Percentiles rank a stretch among this genome's conserved stretches.
Conservation (phyloP, 225 moss, liverwort and hornwort species). For the Lunularia cruciata region DNA sequence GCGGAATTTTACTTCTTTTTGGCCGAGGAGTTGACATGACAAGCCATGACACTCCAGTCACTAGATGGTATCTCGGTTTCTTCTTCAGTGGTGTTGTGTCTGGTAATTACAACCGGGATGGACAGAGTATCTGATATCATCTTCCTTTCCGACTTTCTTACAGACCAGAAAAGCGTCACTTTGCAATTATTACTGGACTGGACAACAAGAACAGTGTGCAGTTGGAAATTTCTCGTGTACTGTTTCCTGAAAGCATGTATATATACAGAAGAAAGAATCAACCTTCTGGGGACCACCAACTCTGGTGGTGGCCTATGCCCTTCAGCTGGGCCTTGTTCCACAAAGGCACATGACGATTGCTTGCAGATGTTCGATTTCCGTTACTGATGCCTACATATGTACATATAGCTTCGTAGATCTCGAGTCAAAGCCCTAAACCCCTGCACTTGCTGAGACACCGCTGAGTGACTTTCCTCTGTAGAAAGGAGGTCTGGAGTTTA, state of each 20-base stretch:
- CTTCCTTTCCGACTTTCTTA: neutral
- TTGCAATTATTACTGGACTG: neutral
- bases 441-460: too few relatives aligned
- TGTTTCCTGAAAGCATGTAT: neutral
- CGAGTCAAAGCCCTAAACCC: too few relatives aligned
- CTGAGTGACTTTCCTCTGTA: too few relatives aligned
- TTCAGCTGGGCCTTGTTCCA: neutral
- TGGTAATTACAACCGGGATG: neutral
- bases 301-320: neutral
- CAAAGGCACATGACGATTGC: constrained; percentile 1
- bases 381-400: too few relatives aligned
- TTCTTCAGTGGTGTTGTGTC: neutral
- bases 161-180: too few relatives aligned
- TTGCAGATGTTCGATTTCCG: too few relatives aligned
- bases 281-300: neutral
- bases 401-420: too few relatives aligned
- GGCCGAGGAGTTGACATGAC: neutral
- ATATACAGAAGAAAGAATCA: neutral
- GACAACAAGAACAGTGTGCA: neutral
- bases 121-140: neutral
- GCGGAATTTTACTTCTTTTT: neutral
- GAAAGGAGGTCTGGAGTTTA: too few relatives aligned
- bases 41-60: too few relatives aligned
- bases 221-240: neutral
- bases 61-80: too few relatives aligned